These are phyloP conservation scores for Pyrenophora tritici-repentis DNA, from an alignment of 2,329 filamentous ascomycete genomes.

Conservation along the genomic window DNA sequence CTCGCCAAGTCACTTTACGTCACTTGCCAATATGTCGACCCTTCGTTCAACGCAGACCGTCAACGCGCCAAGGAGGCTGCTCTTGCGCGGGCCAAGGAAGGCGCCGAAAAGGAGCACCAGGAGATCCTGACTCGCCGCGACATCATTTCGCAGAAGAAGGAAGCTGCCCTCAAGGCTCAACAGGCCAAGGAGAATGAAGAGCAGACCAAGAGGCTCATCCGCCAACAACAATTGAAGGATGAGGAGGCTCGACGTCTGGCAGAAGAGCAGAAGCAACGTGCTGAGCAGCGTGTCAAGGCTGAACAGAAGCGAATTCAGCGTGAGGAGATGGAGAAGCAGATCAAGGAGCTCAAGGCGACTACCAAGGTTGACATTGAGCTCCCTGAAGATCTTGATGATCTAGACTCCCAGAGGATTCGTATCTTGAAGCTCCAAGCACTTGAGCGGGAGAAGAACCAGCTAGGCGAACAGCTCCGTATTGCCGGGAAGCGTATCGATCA, in stretches of 20 bases:
- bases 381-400: conserved; percentile 73
- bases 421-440: conserved; percentile 94
- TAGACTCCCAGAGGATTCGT: conserved; percentile 70
- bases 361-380: conserved; percentile 88
- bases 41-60: conserved; percentile 81
- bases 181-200: conserved; percentile 92
- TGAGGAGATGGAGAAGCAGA: conserved; percentile 74
- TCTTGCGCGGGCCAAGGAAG: conserved; percentile 79
- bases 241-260: conserved; percentile 86
- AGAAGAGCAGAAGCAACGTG: conserved; percentile 91
- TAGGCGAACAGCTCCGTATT: conserved; percentile 86
- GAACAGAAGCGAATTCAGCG: conserved; percentile 53
- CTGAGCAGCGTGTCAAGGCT: conserved; percentile 80
- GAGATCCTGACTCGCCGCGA: conserved; percentile 85
- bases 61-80: conserved; percentile 79
- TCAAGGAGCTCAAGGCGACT: conserved; percentile 91
- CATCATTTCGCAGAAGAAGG: conserved; percentile 95
- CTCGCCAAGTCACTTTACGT: conserved; percentile 89
- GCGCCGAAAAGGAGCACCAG: conserved; percentile 88
- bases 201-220: conserved; percentile 82
- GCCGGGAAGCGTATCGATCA: conserved; percentile 97
- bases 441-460: conserved; percentile 96
- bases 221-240: conserved; percentile 85
- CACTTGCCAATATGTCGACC: conserved; percentile 94
- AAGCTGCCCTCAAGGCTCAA: conserved; percentile 85